Evolutionary conservation across 2,329 filamentous ascomycete species (phyloP).

Genomic region (Trichoderma gracile): DNA sequence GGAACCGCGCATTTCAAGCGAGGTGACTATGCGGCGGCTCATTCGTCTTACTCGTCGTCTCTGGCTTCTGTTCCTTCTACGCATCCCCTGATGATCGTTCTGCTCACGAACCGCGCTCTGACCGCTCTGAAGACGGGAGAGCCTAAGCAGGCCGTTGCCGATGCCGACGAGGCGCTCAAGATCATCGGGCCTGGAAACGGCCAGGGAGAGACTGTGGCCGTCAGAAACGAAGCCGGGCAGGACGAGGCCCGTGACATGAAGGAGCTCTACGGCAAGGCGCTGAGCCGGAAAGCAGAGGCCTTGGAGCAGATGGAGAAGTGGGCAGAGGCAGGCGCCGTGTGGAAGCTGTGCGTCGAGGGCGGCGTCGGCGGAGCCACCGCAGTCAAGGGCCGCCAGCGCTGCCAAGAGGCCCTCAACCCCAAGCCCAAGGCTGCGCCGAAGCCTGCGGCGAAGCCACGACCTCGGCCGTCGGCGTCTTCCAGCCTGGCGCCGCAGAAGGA

Average conservation of each 20-base stretch:
- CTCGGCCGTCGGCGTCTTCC: constrained; percentile 45
- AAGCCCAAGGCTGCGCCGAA: constrained; percentile 56
- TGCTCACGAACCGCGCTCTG: constrained; percentile 87
- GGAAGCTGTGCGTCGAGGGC: constrained; percentile 79
- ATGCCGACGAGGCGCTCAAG: constrained; percentile 77
- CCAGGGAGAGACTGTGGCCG: constrained; percentile 74
- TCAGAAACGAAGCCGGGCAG: constrained; percentile 58
- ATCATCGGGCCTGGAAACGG: constrained; percentile 80
- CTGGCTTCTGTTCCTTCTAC: constrained; percentile 70
- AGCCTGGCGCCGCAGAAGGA: constrained; percentile 50
- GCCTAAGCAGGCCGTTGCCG: constrained; percentile 79
- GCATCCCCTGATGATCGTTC: constrained; percentile 84
- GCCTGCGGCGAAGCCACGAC: constrained; percentile 49
- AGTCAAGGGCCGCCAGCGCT: constrained; percentile 82
- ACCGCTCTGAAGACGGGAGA: constrained; percentile 91
- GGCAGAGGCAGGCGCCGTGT: constrained; percentile 76
- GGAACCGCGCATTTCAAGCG: constrained; percentile 91
- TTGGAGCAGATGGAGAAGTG: constrained; percentile 95
- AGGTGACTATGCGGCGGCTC: constrained; percentile 86
- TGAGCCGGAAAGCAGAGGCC: constrained; percentile 93
- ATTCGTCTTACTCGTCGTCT: constrained; percentile 77
- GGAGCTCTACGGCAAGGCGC: constrained; percentile 88
- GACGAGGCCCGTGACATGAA: constrained; percentile 79
- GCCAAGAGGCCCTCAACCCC: constrained; percentile 79
- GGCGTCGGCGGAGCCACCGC: constrained; percentile 84